phyloP scores from a whole-genome alignment of 2,329 filamentous ascomycete genomes.

The Alternaria arborescens region DNA sequence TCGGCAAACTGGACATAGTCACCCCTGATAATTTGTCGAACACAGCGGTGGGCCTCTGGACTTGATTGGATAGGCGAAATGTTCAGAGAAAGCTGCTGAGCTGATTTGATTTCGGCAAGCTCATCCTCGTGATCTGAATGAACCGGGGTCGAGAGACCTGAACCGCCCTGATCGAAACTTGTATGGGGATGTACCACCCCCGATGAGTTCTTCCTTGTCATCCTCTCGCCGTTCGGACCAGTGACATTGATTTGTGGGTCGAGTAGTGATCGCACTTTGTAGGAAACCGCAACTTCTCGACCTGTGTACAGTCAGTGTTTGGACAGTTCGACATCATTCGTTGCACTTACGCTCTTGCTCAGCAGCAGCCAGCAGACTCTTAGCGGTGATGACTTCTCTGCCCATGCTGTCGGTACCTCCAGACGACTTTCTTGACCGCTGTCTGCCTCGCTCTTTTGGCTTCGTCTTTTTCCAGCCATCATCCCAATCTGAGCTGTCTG shows the following conservation, averaged over 20 bases:
- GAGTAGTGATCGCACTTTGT: constrained; percentile 69
- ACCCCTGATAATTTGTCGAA: constrained; percentile 89
- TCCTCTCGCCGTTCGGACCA: constrained; percentile 67
- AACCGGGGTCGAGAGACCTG: constrained; percentile 67
- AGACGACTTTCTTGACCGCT: constrained; percentile 47
- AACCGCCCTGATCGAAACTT: constrained; percentile 77
- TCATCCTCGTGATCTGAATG: constrained; percentile 89
- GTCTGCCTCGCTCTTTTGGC: constrained; percentile 51
- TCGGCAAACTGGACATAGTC: constrained; percentile 80
- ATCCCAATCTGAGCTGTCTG: constrained; percentile 68
- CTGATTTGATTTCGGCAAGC: constrained; percentile 82
- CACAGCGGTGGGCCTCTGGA: constrained; percentile 78
- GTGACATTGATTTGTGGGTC: constrained; percentile 74
- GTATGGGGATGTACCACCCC: constrained; percentile 78
- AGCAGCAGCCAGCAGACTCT: constrained; percentile 74
- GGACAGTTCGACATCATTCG: neutral
- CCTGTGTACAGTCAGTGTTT: constrained; percentile 42
- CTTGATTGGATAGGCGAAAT: constrained; percentile 82
- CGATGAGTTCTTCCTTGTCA: constrained; percentile 58
- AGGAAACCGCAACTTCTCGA: constrained; percentile 61
- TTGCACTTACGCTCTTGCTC: constrained; percentile 76
- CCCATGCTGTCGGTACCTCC: constrained; percentile 48
- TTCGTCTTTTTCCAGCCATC: constrained; percentile 60
- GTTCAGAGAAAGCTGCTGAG: constrained; percentile 82
- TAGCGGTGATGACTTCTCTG: constrained; percentile 54